Percentiles rank a stretch among this genome's conserved stretches.
Evolutionary conservation across 106 monocot genomes (phyloP).

Genomic region (Phalaenopsis aphrodite): DNA sequence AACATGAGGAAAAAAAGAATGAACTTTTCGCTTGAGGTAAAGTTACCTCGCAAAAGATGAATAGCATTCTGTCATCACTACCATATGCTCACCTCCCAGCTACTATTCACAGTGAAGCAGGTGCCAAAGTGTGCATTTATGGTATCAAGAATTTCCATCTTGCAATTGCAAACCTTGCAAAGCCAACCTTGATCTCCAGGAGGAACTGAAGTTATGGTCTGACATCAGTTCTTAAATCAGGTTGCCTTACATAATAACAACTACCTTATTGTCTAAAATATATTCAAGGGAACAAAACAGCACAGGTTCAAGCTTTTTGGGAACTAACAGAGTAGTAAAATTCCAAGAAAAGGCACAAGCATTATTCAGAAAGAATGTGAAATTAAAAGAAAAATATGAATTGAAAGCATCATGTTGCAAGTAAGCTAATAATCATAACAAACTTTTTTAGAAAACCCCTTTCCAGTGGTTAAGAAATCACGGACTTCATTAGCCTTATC

Average conservation of each 20-base stretch:
- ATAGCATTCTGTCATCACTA: conserved; percentile 2
- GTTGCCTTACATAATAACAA: conserved; percentile 15
- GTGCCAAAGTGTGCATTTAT: conserved; percentile 85
- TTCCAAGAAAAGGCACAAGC: not conserved
- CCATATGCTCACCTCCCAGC: conserved; percentile 52
- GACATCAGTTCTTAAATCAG: conserved; percentile 17
- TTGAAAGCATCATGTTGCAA: not conserved
- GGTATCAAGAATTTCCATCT: conserved; percentile 62
- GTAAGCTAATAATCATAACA: not conserved
- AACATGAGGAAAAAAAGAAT: not conserved
- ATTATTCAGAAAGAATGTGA: not conserved
- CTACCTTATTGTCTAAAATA: not conserved
- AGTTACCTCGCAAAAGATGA: conserved; percentile 4
- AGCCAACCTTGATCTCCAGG: conserved; percentile 69
- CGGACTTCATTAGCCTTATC: not conserved
- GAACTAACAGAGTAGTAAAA: not conserved
- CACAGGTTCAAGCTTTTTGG: not conserved
- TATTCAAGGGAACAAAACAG: not conserved
- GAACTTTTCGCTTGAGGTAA: not conserved
- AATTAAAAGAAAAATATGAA: too few relatives aligned
- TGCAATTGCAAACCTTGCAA: conserved; percentile 76
- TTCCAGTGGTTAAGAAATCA: not conserved
- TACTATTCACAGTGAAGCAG: conserved; percentile 47
- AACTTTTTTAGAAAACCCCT: not conserved
- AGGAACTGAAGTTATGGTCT: conserved; percentile 48